Conservation (phyloP, 768 basidiomycete genomes). For the Agaricus subrufescens region DNA sequence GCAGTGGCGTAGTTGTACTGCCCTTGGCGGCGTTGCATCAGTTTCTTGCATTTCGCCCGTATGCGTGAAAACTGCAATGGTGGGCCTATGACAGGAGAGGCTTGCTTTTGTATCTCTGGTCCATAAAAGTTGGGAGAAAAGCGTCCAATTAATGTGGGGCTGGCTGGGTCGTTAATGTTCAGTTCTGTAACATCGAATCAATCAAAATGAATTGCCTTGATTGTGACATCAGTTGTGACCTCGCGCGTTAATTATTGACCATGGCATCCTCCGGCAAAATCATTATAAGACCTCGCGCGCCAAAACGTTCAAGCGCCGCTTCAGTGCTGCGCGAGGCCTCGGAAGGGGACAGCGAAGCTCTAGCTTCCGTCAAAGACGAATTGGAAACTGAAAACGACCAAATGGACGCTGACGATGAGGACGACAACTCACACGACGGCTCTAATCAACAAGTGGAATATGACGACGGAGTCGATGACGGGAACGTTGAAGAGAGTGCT, state of each 20-base stretch:
- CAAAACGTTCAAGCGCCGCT: slow-evolving; percentile 16
- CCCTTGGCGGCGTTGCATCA: background rate
- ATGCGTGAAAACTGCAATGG: slow-evolving; percentile 1
- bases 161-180: slow-evolving; percentile 2
- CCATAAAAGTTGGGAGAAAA: background rate
- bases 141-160: background rate
- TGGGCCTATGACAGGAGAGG: background rate
- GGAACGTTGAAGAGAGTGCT: slow-evolving; percentile 23
- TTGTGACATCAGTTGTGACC: background rate
- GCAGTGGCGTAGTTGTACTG: background rate
- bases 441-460: slow-evolving; percentile 23
- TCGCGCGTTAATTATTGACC: background rate
- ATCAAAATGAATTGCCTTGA: background rate
- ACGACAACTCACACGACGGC: slow-evolving; percentile 24
- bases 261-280: slow-evolving; percentile 36
- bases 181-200: background rate
- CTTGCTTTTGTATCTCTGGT: background rate
- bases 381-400: slow-evolving; percentile 31
- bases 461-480: slow-evolving; percentile 22
- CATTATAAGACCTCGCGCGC: slow-evolving; percentile 40
- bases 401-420: slow-evolving; percentile 20
- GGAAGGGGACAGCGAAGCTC: slow-evolving; percentile 16
- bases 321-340: slow-evolving; percentile 17
- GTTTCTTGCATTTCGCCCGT: slow-evolving; percentile 5
- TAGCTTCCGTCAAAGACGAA: slow-evolving; percentile 22